These are phyloP conservation scores for Micromonas commoda DNA, from an alignment of 139 green algal genomes.

Conservation along the genomic window DNA sequence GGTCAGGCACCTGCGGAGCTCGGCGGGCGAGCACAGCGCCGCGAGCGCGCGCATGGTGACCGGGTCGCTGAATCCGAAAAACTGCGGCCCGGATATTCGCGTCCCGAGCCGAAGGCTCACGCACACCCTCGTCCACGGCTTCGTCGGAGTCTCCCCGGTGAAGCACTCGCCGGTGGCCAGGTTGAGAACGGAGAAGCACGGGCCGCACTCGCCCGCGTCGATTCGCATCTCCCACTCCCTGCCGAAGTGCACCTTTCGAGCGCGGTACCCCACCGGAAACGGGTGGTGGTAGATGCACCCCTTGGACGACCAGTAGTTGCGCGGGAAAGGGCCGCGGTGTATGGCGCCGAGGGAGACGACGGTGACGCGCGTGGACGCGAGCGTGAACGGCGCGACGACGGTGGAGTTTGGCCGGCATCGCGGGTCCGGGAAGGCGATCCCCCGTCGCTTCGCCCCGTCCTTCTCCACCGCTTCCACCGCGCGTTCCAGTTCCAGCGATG, in stretches of 20 bases:
- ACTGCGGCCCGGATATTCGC: slow-evolving; percentile 49
- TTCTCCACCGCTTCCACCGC: background rate
- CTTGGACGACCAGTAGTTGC: slow-evolving; percentile 44
- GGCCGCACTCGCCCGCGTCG: slow-evolving; percentile 22
- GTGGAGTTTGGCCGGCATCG: slow-evolving; percentile 22
- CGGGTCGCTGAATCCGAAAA: slow-evolving; percentile 48
- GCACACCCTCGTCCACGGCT: slow-evolving; percentile 49
- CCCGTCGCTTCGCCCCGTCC: background rate
- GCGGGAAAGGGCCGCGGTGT: slow-evolving; percentile 38
- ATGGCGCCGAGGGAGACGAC: slow-evolving; percentile 41
- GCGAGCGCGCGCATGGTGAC: slow-evolving; percentile 44
- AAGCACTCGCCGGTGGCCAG: slow-evolving; percentile 29
- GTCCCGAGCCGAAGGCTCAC: slow-evolving; percentile 42
- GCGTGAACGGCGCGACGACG: background rate
- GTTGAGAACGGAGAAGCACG: slow-evolving; percentile 41
- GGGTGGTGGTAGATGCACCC: slow-evolving; percentile 52
- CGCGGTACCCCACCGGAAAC: slow-evolving; percentile 49
- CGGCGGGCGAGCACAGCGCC: slow-evolving; percentile 34
- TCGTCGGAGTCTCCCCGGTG: slow-evolving; percentile 39
- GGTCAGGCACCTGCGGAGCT: slow-evolving; percentile 29
- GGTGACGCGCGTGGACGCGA: slow-evolving; percentile 21
- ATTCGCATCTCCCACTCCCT: slow-evolving; percentile 43
- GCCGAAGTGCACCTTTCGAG: slow-evolving; percentile 43
- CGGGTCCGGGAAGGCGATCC: background rate
- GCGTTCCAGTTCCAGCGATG: background rate